phyloP scores from a whole-genome alignment of 2,329 filamentous ascomycete genomes.

The Cladosporium sp. region DNA sequence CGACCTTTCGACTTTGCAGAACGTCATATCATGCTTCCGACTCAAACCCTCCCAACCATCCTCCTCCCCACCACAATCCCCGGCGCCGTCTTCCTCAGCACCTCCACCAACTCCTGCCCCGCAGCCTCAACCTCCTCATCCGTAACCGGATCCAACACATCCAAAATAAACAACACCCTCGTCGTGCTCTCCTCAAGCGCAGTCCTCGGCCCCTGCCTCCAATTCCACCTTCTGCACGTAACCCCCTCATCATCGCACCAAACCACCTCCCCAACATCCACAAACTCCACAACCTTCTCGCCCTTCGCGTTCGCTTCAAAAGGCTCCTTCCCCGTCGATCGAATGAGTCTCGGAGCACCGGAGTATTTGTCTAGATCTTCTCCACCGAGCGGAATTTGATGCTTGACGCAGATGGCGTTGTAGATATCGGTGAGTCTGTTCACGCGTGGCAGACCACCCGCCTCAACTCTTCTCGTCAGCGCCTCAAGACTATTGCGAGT shows the following conservation, averaged over 20 bases:
- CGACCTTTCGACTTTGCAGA: neutral
- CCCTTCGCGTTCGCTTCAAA: conserved; percentile 38
- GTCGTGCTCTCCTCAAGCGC: conserved; percentile 38
- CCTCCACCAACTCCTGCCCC: conserved; percentile 31
- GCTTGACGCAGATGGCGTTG: conserved; percentile 42
- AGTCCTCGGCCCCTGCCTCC: conserved; percentile 42
- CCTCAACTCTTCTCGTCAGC: conserved; percentile 36
- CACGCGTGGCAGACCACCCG: conserved; percentile 37
- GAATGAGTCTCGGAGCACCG: conserved; percentile 35
- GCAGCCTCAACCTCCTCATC: conserved; percentile 31
- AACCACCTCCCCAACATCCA: conserved; percentile 39
- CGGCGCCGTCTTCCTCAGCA: conserved; percentile 25
- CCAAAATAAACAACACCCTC: conserved; percentile 40
- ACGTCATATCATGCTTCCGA: neutral
- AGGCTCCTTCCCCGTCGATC: conserved; percentile 37
- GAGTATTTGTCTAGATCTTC: conserved; percentile 43
- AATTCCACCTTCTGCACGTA: conserved; percentile 44
- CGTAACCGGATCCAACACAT: conserved; percentile 32
- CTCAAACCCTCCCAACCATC: neutral
- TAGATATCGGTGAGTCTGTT: conserved; percentile 44
- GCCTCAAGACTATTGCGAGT: conserved; percentile 42
- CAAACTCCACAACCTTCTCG: conserved; percentile 23
- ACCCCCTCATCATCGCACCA: conserved; percentile 43
- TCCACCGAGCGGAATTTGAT: conserved; percentile 42
- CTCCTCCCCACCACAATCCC: conserved; percentile 21